Evolutionary conservation across 208 protist species (phyloP).

Genomic region (Leishmania turanica): DNA sequence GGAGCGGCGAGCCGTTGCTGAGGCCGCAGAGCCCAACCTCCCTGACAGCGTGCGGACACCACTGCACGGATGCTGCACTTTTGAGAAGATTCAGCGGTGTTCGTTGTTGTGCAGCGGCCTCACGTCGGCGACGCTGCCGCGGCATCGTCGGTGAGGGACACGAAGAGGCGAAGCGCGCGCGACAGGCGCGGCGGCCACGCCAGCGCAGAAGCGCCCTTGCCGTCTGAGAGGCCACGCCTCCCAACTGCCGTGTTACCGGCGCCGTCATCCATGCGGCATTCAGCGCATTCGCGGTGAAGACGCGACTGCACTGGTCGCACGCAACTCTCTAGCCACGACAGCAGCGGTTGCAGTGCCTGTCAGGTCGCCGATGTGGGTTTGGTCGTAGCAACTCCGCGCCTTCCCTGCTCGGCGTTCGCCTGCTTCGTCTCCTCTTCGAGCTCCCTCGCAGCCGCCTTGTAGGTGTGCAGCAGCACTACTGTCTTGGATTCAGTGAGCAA

Average conservation of each 20-base stretch:
- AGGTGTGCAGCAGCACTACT: neutral
- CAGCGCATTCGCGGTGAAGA: neutral
- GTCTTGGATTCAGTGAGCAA: neutral
- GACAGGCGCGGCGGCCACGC: conserved; percentile 1
- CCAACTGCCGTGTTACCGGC: neutral
- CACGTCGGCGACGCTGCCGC: conserved; percentile 3
- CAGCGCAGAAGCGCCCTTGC: neutral
- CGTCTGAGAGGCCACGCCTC: neutral
- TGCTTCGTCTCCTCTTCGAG: neutral
- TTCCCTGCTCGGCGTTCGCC: neutral
- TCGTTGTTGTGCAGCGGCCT: neutral
- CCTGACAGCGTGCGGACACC: too few species aligned
- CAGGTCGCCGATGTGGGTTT: neutral
- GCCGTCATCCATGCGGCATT: neutral
- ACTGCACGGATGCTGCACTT: too few species aligned
- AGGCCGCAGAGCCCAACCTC: too few species aligned
- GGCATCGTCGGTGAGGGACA: conserved; percentile 14
- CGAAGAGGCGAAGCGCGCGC: conserved; percentile 7
- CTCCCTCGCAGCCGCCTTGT: neutral
- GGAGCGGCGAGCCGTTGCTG: too few species aligned
- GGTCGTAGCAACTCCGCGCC: neutral
- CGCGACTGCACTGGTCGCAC: too few species aligned
- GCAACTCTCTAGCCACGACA: conserved; percentile 9
- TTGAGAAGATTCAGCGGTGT: neutral
- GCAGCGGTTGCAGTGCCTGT: neutral